Evolutionary conservation across 371 early-diverging fungal species (phyloP).

Genomic region (Encephalitozoon intestinalis): DNA sequence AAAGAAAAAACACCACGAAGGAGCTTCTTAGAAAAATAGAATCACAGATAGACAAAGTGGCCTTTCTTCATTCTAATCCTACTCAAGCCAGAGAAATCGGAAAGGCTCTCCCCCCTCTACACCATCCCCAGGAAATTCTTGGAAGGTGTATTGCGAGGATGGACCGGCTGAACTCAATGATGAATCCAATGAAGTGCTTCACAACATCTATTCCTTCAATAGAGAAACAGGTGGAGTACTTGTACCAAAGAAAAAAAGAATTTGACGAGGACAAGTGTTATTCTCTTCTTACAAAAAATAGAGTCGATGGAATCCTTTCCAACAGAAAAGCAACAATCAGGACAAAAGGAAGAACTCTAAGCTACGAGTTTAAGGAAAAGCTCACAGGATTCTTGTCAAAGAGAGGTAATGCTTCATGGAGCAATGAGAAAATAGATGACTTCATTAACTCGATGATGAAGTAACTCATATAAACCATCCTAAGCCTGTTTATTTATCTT

Average conservation of each 20-base stretch:
- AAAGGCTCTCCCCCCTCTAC: background rate
- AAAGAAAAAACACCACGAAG: background rate
- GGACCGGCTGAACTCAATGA: background rate
- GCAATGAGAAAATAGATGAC: slow-evolving; percentile 30
- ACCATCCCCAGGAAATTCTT: background rate
- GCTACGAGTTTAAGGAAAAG: slow-evolving; percentile 20
- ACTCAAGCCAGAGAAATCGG: background rate
- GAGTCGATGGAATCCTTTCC: background rate
- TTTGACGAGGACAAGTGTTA: background rate
- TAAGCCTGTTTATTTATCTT: background rate
- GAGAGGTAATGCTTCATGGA: slow-evolving; percentile 22
- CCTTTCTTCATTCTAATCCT: background rate
- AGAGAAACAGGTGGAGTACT: background rate
- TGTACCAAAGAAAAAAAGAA: background rate
- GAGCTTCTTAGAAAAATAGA: background rate
- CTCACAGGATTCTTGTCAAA: slow-evolving; percentile 24
- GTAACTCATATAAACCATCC: background rate
- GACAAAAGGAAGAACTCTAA: background rate
- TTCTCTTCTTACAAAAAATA: background rate
- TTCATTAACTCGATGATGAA: slow-evolving; percentile 27
- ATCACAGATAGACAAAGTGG: background rate
- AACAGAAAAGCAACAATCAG: slow-evolving; percentile 2
- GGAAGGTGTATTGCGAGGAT: background rate
- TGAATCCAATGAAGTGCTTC: background rate
- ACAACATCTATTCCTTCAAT: background rate